Evolutionary conservation across 1,284 basidiomycete species (phyloP), one percentile per base, ranked within the genome.

Genomic region (Tausonia pullulans): DNA sequence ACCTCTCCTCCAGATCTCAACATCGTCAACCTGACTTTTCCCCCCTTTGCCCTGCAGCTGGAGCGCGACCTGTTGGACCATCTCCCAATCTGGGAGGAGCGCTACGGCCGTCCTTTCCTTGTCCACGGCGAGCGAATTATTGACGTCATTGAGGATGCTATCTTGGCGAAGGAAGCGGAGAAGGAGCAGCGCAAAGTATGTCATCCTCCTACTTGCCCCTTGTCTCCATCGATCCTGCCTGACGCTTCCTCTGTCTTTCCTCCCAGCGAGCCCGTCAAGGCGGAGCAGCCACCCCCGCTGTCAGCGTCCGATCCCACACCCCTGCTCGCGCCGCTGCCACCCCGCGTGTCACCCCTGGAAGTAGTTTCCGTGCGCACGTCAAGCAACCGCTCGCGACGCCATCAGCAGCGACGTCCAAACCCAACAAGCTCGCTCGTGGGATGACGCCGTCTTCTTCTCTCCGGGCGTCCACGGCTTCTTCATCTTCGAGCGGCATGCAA

Each of bases 71-170:
- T 99, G 5, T 76, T 96, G 9, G 76, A 80, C 0, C 81, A 84
- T 0, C 84, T 98, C 62, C 89, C 93, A 0, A 78, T 80, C 7
- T 99, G 95, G 95, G 95, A 99, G 76, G 82, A 85, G 60, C 83
- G 86, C 69, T 80, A 87, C 16, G 83, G 83, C 0, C 81, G 83
- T 16, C 81, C 84, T 0, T 98, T 98, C 81, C 81, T 90, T 57
- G 87, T 97, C 9, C 84, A 90, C 68, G 94, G 94, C 6, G 82
- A 86, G 68, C 84, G 88, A 67, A 87, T 97, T 70, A 76, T 95
- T 41, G 86, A 88, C 62, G 79, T 87, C 67, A 83, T 98, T 43
- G 81, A 86, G 75, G 85, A 87, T 66, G 83, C 82, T 3, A 75
- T 86, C 53, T 82, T 84, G 66, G 81, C 82, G 0, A 78, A 79